Evolutionary conservation across 2,329 filamentous ascomycete genomes (phyloP).

Genomic region (Aspergillus sp.): DNA sequence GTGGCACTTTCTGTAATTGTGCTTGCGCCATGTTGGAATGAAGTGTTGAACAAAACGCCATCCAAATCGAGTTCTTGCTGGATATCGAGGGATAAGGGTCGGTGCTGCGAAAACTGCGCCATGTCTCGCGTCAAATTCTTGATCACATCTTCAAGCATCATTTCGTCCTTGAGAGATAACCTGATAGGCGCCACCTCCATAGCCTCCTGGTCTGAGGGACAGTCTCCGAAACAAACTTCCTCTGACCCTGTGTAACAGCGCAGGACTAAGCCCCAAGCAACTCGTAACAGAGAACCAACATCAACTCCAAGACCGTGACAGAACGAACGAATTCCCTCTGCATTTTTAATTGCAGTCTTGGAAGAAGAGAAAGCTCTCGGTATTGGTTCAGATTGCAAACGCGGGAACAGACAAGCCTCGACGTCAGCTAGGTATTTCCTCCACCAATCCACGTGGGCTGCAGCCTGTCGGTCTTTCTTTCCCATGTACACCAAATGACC

Average conservation of each 20-base stretch:
- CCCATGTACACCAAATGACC: slow-evolving; percentile 34
- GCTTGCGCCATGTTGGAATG: slow-evolving; percentile 15
- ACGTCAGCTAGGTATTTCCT: slow-evolving; percentile 42
- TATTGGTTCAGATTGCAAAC: slow-evolving; percentile 14
- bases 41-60: slow-evolving; percentile 29
- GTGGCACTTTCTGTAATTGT: not conserved
- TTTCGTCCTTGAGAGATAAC: slow-evolving; percentile 23
- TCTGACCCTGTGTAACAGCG: slow-evolving; percentile 43
- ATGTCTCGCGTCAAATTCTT: slow-evolving; percentile 18
- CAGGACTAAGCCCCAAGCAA: slow-evolving; percentile 46
- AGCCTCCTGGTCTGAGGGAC: slow-evolving; percentile 32
- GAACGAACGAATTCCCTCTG: slow-evolving; percentile 20
- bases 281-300: slow-evolving; percentile 30
- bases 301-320: slow-evolving; percentile 20
- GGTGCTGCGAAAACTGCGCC: slow-evolving; percentile 18
- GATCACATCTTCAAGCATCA: slow-evolving; percentile 20
- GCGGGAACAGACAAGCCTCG: slow-evolving; percentile 48
- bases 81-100: slow-evolving; percentile 20
- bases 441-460: slow-evolving; percentile 43
- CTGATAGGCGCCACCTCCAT: slow-evolving; percentile 19
- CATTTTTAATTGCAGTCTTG: slow-evolving; percentile 17
- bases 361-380: not conserved
- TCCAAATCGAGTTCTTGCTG: slow-evolving; percentile 25
- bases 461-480: slow-evolving; percentile 21
- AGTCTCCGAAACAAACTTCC: slow-evolving; percentile 47